These are phyloP conservation scores for Biscutella laevigata DNA, from an alignment of 441 rosid species.

Conservation along the genomic window DNA sequence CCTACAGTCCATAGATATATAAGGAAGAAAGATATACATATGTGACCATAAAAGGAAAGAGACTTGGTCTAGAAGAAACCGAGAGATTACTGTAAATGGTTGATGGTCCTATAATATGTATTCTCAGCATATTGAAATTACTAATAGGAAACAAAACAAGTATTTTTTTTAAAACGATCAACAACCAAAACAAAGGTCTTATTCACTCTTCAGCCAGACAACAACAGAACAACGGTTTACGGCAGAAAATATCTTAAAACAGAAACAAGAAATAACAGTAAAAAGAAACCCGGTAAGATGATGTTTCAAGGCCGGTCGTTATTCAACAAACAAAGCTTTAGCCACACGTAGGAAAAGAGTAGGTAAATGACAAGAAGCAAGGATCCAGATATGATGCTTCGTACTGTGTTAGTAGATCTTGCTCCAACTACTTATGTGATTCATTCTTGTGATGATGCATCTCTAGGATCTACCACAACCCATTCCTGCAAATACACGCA, in stretches of 20 bases:
- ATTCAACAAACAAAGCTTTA: conserved; percentile 2
- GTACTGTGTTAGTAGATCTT: conserved; percentile 5
- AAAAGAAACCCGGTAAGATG: not conserved
- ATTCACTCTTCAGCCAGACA: conserved; percentile 13
- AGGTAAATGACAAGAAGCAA: not conserved
- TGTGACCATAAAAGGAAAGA: too few relatives aligned
- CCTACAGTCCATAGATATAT: too few relatives aligned
- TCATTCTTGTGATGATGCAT: not conserved
- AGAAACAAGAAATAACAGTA: not conserved
- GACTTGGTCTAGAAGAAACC: too few relatives aligned
- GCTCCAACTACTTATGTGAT: conserved; percentile 6
- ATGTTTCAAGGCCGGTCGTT: conserved; percentile 3
- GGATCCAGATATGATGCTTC: not conserved
- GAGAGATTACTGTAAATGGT: too few relatives aligned
- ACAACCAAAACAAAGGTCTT: not conserved
- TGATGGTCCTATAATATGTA: too few relatives aligned
- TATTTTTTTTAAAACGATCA: too few relatives aligned
- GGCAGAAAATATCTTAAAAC: conserved; percentile 1
- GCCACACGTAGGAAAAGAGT: not conserved
- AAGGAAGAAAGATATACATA: too few relatives aligned
- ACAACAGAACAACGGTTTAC: conserved; percentile 9
- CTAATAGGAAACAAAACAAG: too few relatives aligned
- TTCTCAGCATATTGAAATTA: too few relatives aligned
- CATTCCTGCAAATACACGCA: conserved; percentile 18
- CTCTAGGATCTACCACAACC: not conserved